Conservation (phyloP, 1,284 basidiomycete species). For the Flammula alnicola region DNA sequence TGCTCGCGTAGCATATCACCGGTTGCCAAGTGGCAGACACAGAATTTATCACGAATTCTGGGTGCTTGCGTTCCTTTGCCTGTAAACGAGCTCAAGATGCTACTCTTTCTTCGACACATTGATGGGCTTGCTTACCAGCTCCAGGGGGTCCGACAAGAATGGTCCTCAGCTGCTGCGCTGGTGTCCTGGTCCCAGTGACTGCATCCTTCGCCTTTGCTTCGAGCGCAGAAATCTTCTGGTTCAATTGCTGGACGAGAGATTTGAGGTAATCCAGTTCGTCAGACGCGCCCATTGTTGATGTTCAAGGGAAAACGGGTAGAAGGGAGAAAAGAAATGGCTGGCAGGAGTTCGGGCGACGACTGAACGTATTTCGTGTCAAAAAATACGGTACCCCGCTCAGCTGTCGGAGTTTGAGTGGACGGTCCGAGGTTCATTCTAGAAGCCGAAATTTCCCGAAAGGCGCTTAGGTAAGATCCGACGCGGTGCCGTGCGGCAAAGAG, state of each 20-base stretch:
- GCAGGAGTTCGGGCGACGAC: constrained; percentile 3
- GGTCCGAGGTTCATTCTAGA: constrained; percentile 13
- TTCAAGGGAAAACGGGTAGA: constrained; percentile 13
- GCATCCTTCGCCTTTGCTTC: constrained; percentile 64
- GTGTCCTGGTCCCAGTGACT: constrained; percentile 54
- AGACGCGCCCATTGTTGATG: constrained; percentile 54
- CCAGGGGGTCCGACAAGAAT: constrained; percentile 97
- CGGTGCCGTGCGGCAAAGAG: constrained; percentile 7
- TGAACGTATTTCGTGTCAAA: constrained; percentile 19
- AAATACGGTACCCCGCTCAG: constrained; percentile 15
- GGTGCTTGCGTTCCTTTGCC: constrained; percentile 99
- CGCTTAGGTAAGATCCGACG: no score
- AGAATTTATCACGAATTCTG: constrained; percentile 90
- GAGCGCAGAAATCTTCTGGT: constrained; percentile 76
- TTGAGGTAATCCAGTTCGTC: constrained; percentile 91
- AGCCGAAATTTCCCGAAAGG: constrained; percentile 25
- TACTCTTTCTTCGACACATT: constrained; percentile 2
- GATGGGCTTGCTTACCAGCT: constrained; percentile 75
- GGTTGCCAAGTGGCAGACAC: constrained; percentile 97
- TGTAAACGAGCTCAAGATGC: constrained; percentile 35
- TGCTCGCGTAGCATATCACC: constrained; percentile 99
- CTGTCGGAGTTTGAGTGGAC: constrained; percentile 32
- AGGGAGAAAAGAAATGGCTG: constrained; percentile 16
- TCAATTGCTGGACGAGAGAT: constrained; percentile 80
- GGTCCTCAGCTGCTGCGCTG: constrained; percentile 83